Evolutionary conservation across 2,329 filamentous ascomycete genomes (phyloP).

Genomic region (Fonsecaea multimorphosa): DNA sequence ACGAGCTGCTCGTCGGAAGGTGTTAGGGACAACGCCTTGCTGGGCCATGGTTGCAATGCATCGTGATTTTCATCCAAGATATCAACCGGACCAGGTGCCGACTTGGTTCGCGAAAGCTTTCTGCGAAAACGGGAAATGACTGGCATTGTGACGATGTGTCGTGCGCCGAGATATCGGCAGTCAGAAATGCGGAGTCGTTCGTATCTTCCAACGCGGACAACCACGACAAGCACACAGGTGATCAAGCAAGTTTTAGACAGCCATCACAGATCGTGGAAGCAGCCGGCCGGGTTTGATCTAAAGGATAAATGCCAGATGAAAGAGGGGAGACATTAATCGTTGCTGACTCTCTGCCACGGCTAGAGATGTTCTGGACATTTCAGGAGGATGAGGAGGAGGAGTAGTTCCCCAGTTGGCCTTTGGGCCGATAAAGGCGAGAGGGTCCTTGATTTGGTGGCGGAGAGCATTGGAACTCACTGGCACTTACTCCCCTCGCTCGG

Average conservation of each 20-base stretch:
- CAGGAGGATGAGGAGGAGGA: not conserved
- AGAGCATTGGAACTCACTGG: not conserved
- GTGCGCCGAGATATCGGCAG: slow-evolving; percentile 3
- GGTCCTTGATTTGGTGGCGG: not conserved
- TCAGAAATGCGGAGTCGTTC: slow-evolving; percentile 7
- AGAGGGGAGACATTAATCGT: not conserved
- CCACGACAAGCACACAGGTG: not conserved
- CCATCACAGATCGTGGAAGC: not conserved
- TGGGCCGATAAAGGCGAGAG: not conserved
- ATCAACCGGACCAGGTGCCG: slow-evolving; percentile 11
- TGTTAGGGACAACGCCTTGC: slow-evolving; percentile 32
- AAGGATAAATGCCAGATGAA: not conserved
- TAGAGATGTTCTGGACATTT: not conserved
- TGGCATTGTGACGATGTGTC: slow-evolving; percentile 22
- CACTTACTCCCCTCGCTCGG: no score
- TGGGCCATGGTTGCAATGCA: slow-evolving; percentile 24
- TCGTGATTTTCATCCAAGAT: slow-evolving; percentile 19
- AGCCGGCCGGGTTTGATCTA: not conserved
- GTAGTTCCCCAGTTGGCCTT: not conserved
- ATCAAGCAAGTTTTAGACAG: not conserved
- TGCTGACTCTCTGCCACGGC: slow-evolving; percentile 13
- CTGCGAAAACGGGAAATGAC: slow-evolving; percentile 29
- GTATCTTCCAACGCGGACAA: not conserved
- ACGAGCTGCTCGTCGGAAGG: slow-evolving; percentile 40
- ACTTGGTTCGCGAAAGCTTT: slow-evolving; percentile 38